Evolutionary conservation across 2,329 filamentous ascomycete genomes (phyloP), one percentile per base, ranked within the genome.

Genomic region (Xylogone sp.): DNA sequence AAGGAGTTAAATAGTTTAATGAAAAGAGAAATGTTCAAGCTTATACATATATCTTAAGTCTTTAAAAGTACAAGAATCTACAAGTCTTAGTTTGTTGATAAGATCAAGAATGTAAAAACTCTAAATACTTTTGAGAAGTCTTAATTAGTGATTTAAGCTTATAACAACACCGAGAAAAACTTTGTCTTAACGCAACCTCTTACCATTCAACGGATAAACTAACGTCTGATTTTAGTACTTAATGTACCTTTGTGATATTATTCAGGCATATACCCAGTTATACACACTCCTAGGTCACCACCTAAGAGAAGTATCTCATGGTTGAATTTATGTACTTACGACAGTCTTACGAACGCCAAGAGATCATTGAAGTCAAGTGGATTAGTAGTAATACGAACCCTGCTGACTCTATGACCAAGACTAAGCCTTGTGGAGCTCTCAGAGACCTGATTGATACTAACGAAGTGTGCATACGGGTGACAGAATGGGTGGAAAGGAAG

Each of bases 61-160:
- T 44, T 39, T 1, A 19, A 34, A 9, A 46, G 43, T 2, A 45
- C 21, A 2, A 34, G 45, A 18, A 29, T 58, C 2, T 55, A 53
- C 20, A 55, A 55, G 20, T 46, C 21, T 13, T 7, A 52, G 10
- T 56, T 56, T 46, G 22, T 58, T 9, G 48, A 56, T 22, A 42
- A 56, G 21, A 31, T 58, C 1, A 58, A 58, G 21, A 45, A 55
- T 18, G 20, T 29, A 19, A 22, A 48, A 3, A 54, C 46, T 12
- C 16, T 9, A 2, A 52, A 53, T 20, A 39, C 34, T 5, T 58
- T 49, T 22, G 27, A 54, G n/a, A 58, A 58, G 20, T 58, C 29
- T 42, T 45, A 50, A 13, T 47, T 57, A 21, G 49, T 55, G 19
- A 45, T 55, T 12, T 19, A 55, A 44, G 53, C 39, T 21, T 57